phyloP scores from a whole-genome alignment of 2,329 filamentous ascomycete species.

The Trichophyton benhamiae region DNA sequence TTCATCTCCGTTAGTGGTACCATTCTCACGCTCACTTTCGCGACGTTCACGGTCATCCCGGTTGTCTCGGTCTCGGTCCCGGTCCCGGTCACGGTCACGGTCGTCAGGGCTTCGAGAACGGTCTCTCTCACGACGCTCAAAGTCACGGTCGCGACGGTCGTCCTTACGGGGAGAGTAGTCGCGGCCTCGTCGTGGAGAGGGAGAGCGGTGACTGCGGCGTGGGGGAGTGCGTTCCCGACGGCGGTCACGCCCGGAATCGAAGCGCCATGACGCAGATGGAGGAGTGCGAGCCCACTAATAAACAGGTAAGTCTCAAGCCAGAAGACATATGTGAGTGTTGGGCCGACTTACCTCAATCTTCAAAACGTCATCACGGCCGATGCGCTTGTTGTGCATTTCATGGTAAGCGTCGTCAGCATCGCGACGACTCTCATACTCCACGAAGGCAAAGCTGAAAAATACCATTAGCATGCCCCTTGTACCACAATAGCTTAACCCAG shows the following conservation, averaged over 20 bases:
- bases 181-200: constrained; percentile 45
- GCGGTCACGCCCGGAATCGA: constrained; percentile 62
- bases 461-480: constrained; percentile 11
- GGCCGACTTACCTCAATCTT: constrained; percentile 75
- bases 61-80: constrained; percentile 35
- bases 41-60: constrained; percentile 56
- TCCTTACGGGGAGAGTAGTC: constrained; percentile 84
- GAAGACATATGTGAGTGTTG: not conserved
- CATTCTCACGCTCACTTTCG: constrained; percentile 60
- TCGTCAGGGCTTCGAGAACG: constrained; percentile 58
- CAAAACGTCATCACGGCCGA: constrained; percentile 84
- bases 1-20: constrained; percentile 70
- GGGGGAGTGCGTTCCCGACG: constrained; percentile 60
- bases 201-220: constrained; percentile 53
- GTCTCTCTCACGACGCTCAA: constrained; percentile 58
- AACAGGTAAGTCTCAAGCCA: constrained; percentile 14
- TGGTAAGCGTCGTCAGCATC: constrained; percentile 98
- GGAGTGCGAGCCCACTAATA: constrained; percentile 90
- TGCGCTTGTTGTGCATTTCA: constrained; percentile 99
- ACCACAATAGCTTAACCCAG: constrained; percentile 5
- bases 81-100: constrained; percentile 49
- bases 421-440: constrained; percentile 96
- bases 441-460: constrained; percentile 70
- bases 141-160: constrained; percentile 67
- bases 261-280: constrained; percentile 95